A percentile compares a stretch with the other conserved stretches of the same genome.
Evolutionary conservation across 352 stramenopile species (phyloP).

Genomic region (Thraustochytrium striatum): DNA sequence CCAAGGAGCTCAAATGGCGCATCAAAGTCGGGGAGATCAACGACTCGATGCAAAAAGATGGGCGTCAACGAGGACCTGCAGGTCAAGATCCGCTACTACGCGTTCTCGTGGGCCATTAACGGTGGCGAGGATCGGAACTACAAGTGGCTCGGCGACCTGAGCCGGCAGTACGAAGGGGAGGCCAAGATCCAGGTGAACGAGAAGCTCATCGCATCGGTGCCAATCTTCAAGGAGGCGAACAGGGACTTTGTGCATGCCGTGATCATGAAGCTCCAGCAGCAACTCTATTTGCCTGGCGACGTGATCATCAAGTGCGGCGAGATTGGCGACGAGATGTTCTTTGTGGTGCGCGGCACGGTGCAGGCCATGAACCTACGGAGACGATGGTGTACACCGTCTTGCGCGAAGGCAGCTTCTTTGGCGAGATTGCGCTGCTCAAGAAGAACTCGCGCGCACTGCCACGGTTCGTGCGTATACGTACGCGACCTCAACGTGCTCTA

Average conservation of each 20-base stretch:
- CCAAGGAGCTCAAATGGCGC: slow-evolving; percentile 47
- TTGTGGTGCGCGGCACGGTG: slow-evolving; percentile 42
- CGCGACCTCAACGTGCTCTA: slow-evolving; percentile 48
- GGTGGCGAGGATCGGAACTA: slow-evolving; percentile 44
- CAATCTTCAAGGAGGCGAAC: slow-evolving; percentile 48
- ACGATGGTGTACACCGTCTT: slow-evolving; percentile 44
- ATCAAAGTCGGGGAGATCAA: slow-evolving; percentile 39
- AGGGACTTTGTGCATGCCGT: slow-evolving; percentile 36
- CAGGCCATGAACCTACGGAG: slow-evolving; percentile 45
- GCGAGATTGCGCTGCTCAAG: slow-evolving; percentile 49
- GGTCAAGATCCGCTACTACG: slow-evolving; percentile 40
- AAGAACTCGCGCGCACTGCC: slow-evolving; percentile 48
- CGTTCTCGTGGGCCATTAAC: slow-evolving; percentile 47
- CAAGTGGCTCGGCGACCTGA: slow-evolving; percentile 35
- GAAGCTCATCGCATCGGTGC: slow-evolving; percentile 43
- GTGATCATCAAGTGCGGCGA: slow-evolving; percentile 50
- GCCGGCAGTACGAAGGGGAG: slow-evolving; percentile 22
- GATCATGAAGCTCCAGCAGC: slow-evolving; percentile 49
- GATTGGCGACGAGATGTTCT: slow-evolving; percentile 50
- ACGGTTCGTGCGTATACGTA: slow-evolving; percentile 47
- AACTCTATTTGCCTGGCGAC: slow-evolving; percentile 49
- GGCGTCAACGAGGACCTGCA: slow-evolving; percentile 29
- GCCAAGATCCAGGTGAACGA: slow-evolving; percentile 46
- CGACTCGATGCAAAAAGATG: slow-evolving; percentile 50
- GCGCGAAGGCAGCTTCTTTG: slow-evolving; percentile 44